Conservation (phyloP, 2,329 filamentous ascomycete species). For the Penicillium sp. region DNA sequence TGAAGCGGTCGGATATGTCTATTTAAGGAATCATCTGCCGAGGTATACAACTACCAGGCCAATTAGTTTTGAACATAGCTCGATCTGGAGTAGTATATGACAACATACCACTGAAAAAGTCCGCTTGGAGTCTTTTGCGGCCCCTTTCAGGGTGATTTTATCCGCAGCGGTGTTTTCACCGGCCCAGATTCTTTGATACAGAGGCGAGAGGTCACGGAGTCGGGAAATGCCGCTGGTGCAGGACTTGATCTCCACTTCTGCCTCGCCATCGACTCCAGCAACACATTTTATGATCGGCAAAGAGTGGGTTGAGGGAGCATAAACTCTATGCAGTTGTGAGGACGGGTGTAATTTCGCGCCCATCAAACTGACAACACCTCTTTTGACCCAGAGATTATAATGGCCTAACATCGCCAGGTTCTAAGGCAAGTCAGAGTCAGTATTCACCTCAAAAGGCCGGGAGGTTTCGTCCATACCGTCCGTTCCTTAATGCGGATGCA, state of each 20-base stretch:
- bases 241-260: slow-evolving; percentile 51
- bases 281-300: slow-evolving; percentile 52
- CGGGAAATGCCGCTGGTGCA: slow-evolving; percentile 44
- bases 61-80: slow-evolving; percentile 14
- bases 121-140: slow-evolving; percentile 26
- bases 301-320: slow-evolving; percentile 56
- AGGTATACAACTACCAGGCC: slow-evolving; percentile 38
- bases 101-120: slow-evolving; percentile 43
- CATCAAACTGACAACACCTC: slow-evolving; percentile 56
- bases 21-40: slow-evolving; percentile 42
- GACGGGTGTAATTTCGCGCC: slow-evolving; percentile 56
- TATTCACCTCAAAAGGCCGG: not conserved
- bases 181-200: slow-evolving; percentile 56
- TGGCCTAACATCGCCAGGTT: slow-evolving; percentile 49
- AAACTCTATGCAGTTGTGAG: slow-evolving; percentile 46
- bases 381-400: slow-evolving; percentile 56
- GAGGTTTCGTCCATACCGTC: slow-evolving; percentile 28
- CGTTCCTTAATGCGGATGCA: slow-evolving; percentile 43
- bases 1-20: slow-evolving; percentile 43
- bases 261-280: slow-evolving; percentile 39
- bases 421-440: slow-evolving; percentile 27
- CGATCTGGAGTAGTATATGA: not conserved
- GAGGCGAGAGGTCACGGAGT: slow-evolving; percentile 48
- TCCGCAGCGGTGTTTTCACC: slow-evolving; percentile 33
- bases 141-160: slow-evolving; percentile 29